Conservation (phyloP, 2,329 filamentous ascomycete genomes). For the Leptographium wingfieldii region DNA sequence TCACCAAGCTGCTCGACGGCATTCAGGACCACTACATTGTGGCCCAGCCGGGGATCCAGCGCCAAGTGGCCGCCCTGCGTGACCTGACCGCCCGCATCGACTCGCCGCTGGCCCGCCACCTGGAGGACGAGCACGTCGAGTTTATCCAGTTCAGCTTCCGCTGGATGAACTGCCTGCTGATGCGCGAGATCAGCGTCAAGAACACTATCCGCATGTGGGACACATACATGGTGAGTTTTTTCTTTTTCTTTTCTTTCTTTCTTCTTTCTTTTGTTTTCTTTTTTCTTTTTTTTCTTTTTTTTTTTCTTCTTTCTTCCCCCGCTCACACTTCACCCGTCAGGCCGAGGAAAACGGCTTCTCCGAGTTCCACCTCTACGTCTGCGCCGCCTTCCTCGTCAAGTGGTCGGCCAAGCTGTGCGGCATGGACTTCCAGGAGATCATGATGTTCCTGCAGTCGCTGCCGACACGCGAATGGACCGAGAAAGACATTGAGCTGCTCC, state of each 20-base stretch:
- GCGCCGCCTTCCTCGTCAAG: constrained; percentile 93
- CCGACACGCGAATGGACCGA: constrained; percentile 93
- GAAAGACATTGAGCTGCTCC: constrained; percentile 89
- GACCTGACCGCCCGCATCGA: constrained; percentile 90
- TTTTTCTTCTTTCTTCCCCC: background rate
- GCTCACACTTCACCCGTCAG: constrained; percentile 29
- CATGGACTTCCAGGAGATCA: constrained; percentile 97
- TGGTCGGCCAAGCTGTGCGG: constrained; percentile 91
- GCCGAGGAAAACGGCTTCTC: constrained; percentile 98
- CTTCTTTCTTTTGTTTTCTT: background rate
- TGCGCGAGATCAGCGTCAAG: constrained; percentile 92
- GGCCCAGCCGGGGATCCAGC: constrained; percentile 89
- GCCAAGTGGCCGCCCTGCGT: constrained; percentile 77
- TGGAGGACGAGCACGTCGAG: constrained; percentile 84
- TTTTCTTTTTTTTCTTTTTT: no score
- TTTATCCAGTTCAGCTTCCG: constrained; percentile 99
- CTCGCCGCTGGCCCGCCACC: constrained; percentile 67
- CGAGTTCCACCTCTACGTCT: constrained; percentile 96
- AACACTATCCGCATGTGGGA: constrained; percentile 99
- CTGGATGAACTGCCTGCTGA: constrained; percentile 99
- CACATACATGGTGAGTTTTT: constrained; percentile 72
- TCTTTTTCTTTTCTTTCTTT: background rate
- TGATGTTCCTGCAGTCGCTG: constrained; percentile 97
- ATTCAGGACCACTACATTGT: constrained; percentile 99
- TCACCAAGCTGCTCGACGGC: constrained; percentile 94